Evolutionary conservation across 1,139 yeast species (phyloP).

Genomic region (Diutina catenulata): DNA sequence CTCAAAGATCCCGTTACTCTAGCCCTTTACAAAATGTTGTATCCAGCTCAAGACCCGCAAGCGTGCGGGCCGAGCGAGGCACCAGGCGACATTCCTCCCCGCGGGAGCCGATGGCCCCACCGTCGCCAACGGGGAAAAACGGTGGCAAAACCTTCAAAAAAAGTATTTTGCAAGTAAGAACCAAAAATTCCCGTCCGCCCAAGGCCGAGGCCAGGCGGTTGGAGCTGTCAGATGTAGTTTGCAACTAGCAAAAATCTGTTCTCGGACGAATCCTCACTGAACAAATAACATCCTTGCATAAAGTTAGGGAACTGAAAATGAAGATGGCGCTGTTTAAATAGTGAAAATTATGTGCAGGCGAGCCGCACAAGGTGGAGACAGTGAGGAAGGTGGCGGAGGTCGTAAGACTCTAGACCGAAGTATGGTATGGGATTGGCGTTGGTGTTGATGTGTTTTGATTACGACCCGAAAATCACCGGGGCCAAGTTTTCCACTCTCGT

Average conservation of each 20-base stretch:
- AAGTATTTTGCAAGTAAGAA: conserved; percentile 18
- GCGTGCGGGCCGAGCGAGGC: conserved; percentile 53
- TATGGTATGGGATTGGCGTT: too few species aligned
- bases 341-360: too few species aligned
- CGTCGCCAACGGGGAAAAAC: conserved; percentile 8
- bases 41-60: conserved; percentile 46
- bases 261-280: conserved; percentile 99
- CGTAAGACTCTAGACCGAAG: too few species aligned
- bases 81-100: conserved; percentile 33
- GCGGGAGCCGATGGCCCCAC: conserved; percentile 16
- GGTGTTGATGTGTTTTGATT: too few species aligned
- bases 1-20: conserved; percentile 59
- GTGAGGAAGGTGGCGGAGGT: too few species aligned
- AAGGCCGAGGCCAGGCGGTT: conserved; percentile 37
- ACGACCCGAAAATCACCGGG: too few species aligned
- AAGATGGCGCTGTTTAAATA: too few species aligned
- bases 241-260: conserved; percentile 99
- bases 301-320: conserved; percentile 73
- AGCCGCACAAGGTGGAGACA: too few species aligned
- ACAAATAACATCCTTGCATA: conserved; percentile 99
- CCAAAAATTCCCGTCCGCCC: conserved; percentile 74
- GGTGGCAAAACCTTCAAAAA: conserved; percentile 22
- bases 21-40: conserved; percentile 40
- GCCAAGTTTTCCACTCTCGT: too few species aligned
- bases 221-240: conserved; percentile 98